Base-by-base conservation (phyloP, 225 moss, liverwort and hornwort species). In the Marchantia polymorpha region DNA sequence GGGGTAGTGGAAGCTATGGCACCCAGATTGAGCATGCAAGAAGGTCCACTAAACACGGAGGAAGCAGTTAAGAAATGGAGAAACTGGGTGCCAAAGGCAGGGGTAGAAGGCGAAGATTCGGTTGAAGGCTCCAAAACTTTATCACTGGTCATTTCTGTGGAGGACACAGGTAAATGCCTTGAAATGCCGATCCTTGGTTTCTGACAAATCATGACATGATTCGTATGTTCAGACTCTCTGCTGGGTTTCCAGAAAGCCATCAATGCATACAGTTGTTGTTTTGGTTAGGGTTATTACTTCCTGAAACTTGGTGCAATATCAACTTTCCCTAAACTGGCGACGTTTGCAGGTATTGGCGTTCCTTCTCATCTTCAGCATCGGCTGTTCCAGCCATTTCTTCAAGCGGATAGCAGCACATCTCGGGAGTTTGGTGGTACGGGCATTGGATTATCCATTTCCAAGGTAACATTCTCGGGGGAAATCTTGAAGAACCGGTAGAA, bases 391-490 rank as follows among this genome's bases (percentile, higher is more conserved):
- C 93, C 96, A 29, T 97, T 97, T 79, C 87, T 91, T 69, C 93
- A 94, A 81, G 96, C 94, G 13, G 96, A 97, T 56, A 94, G 92
- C 82, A 94, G 93, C 75, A 97, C 94, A 64, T 94, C 94, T 8
- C 88, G 96, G 51, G 90, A 93, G 79, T 93, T 93, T 73, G 96
- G 96, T 31, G 96, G 96, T 63, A 97, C 96, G 0, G 96, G 96
- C 66, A 94, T 97, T 75, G 96, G 96, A 66, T 82, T 97, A 67
- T 94, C 96, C 17, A 97, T 97, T 67, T 97, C 94, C 20, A 92
- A 94, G 96, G 96, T 94, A 12, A 27, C n/a, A 49, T 50, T 49
- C 15, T 20, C 23, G 50, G 50, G 0, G 39, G 6, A 7, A 27
- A 39, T 69, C 47, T 47, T 17, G 47, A 47, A 4, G 19, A 39